Evolutionary conservation across 192 early-diverging fungal genomes (phyloP), one percentile per base, ranked within the genome.

Genomic region (Chytriomyces sp.): DNA sequence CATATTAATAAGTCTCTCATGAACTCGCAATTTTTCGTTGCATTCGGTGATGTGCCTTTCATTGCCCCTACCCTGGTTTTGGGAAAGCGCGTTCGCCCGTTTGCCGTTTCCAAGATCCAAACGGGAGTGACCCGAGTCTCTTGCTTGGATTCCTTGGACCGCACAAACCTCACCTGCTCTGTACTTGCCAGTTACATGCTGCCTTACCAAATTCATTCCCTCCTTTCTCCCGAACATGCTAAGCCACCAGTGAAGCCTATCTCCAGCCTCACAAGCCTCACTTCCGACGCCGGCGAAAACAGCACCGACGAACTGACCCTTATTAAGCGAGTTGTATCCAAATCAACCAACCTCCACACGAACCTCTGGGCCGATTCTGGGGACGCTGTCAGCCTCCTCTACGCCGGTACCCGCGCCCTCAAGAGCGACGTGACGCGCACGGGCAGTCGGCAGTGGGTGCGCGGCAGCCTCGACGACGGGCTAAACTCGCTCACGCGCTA

Each of bases 321-420:
- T 14, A 58, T 58, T 25, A 19, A 28, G 19, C 28, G 12, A 14
- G 12, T 14, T 17, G n/a, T 58, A 17, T 41, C 37, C 8, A n/a
- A 44, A 39, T 44, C 39, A 38, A 25, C 37, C 7, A 14, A 7
- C 19, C 52, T 12, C 8, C 41, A 83, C 7, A 83, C 74, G 19
- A 80, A 80, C 65, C 64, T 87, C 33, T 87, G 81, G 81, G 83
- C 85, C 5, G 84, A 87, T 63, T 78, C 81, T 37, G 85, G 85
- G 28, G 85, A 87, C 58, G 78, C 81, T 31, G 59, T 84, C 61
- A 80, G 77, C 14, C 62, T 87, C 28, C 62, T 87, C 54, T 87
- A 87, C 74, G 83, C 85, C 30, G 85, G 85, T 0, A 87, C 85
- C 22, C 64, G 79, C n/a, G 83, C 83, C 7, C 69, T 87, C 28